Conservation (phyloP, 495 filamentous ascomycete species). For the Astrocystis sublimbata region DNA sequence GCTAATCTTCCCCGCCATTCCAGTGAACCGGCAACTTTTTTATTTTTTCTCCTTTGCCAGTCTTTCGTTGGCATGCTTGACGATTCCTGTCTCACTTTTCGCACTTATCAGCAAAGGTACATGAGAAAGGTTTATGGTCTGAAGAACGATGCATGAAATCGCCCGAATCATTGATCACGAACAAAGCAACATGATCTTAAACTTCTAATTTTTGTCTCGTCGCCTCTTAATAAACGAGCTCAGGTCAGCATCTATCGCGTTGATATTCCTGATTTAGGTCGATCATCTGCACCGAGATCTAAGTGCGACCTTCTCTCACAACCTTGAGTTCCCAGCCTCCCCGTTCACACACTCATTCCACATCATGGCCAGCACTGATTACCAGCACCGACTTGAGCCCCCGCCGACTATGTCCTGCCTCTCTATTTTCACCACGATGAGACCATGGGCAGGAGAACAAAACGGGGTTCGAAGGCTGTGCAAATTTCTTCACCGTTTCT, state of each 20-base stretch:
- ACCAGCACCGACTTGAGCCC: slow-evolving; percentile 17
- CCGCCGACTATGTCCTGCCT: slow-evolving; percentile 26
- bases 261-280: not conserved
- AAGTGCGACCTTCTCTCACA: not conserved
- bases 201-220: not conserved
- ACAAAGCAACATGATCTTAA: no score
- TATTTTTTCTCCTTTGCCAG: not conserved
- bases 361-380: slow-evolving; percentile 27
- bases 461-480: not conserved
- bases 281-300: not conserved
- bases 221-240: not conserved
- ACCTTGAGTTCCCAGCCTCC: not conserved
- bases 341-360: slow-evolving; percentile 28
- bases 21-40: not conserved
- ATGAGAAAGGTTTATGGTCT: not conserved
- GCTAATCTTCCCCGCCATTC: not conserved
- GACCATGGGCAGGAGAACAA: not conserved
- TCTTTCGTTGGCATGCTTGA: slow-evolving; percentile 2
- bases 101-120: not conserved
- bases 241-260: not conserved
- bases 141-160: not conserved
- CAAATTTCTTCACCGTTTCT: not conserved
- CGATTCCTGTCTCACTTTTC: not conserved
- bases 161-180: not conserved
- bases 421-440: slow-evolving; percentile 17